Evolutionary conservation across 2,329 filamentous ascomycete species (phyloP), one percentile per base, ranked within the genome.

Genomic region (Keithomyces neogunnii): DNA sequence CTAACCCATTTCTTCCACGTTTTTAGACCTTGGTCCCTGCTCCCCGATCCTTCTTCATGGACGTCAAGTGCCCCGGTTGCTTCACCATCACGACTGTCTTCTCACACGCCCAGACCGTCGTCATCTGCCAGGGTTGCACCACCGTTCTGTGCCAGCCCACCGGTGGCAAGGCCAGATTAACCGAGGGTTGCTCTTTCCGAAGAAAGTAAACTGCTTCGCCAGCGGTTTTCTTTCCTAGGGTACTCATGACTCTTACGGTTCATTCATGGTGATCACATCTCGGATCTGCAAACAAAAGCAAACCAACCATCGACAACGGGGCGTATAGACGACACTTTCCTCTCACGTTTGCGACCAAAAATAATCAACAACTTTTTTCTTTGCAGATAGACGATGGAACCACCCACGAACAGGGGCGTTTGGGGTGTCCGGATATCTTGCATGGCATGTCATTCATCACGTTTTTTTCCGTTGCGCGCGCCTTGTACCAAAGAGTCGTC

Each of bases 1-100:
- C 44, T 53, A 50, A 50, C 33, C 36, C 31, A 2, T 3, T 26
- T 3, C 38, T 33, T 13, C 19, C 19, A 19, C 19, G 19, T 45
- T 19, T 50, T 57, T 63, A 95, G 90, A 90, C 83, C 64, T 88
- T 99, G 68, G 93, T 99, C 73, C 93, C 93, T 69, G 86, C 84
- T 63, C 93, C 93, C 69, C 89, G 93, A 75, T 97, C 92, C 64
- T 99, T 97, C 88, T 99, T 99, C 89, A 99, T 99, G 93, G 93
- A 99, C 74, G 93, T 99, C 82, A 99, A 99, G 88, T 99, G 93
- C 88, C 93, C 93, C 74, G 93, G 93, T 70, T 99, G 93, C 89
- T 99, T 97, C 87, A 96, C 91, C 76, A 99, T 99, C 85, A 99
- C 93, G 76, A 99, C 93, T 75, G 93, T 99, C 78, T 99, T 97